A percentile compares a stretch with the other conserved stretches of the same genome.
Evolutionary conservation across 1,139 yeast species (phyloP).

Genomic region (Hemisphaericaspora subhashii): DNA sequence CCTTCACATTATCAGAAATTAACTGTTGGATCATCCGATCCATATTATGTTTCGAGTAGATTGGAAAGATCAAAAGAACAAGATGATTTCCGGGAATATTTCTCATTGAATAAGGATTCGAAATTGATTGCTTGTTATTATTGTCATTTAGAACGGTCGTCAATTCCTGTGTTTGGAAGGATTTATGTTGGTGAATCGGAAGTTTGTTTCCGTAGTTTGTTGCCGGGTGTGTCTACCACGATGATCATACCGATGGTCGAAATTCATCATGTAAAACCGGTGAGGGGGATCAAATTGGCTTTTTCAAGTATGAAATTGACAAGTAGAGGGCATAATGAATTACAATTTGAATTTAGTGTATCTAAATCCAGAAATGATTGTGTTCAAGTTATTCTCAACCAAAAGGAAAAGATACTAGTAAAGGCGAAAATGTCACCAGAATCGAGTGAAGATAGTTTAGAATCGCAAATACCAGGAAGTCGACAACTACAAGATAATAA

Average conservation of each 20-base stretch:
- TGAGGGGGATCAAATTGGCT: constrained; percentile 48
- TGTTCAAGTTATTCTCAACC: constrained; percentile 50
- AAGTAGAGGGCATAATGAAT: constrained; percentile 72
- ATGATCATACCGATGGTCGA: constrained; percentile 83
- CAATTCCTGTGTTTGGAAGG: constrained; percentile 81
- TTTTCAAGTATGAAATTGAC: constrained; percentile 70
- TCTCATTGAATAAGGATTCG: constrained; percentile 57
- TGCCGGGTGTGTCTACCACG: constrained; percentile 76
- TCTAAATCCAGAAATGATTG: constrained; percentile 74
- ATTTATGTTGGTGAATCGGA: constrained; percentile 66
- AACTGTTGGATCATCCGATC: constrained; percentile 41
- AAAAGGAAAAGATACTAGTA: constrained; percentile 38
- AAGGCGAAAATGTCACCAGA: background rate
- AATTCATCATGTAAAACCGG: constrained; percentile 54
- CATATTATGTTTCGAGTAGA: constrained; percentile 43
- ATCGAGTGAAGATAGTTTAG: background rate
- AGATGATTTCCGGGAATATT: constrained; percentile 59
- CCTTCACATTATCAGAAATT: constrained; percentile 58
- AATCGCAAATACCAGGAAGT: no score
- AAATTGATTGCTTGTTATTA: constrained; percentile 67
- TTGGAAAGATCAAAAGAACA: constrained; percentile 48
- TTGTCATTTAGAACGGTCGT: constrained; percentile 66
- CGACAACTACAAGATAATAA: no score
- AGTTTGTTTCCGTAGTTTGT: constrained; percentile 74
- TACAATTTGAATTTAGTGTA: constrained; percentile 72